phyloP scores from a whole-genome alignment of 345 rosid species.

The Brassica juncea region DNA sequence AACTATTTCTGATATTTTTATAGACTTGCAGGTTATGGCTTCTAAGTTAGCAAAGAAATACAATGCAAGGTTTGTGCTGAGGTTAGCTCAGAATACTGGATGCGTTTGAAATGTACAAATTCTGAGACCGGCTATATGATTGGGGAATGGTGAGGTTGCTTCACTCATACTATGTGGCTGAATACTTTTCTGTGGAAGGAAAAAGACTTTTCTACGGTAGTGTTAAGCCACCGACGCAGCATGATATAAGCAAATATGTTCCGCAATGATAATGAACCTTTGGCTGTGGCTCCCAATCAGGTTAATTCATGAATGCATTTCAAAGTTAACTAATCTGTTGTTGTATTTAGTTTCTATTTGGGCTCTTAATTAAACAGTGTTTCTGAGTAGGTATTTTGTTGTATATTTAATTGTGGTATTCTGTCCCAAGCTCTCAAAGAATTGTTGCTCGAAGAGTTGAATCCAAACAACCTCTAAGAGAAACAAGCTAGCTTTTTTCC shows the following conservation, averaged over 20 bases:
- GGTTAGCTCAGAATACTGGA: not conserved
- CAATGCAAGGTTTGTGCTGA: not conserved
- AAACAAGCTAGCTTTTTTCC: slow-evolving; percentile 57
- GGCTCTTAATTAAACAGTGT: not conserved
- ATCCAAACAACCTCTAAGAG: slow-evolving; percentile 64
- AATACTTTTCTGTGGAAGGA: not conserved
- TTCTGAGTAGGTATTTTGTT: not conserved
- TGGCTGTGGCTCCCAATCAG: slow-evolving; percentile 21
- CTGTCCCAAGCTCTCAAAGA: slow-evolving; percentile 57
- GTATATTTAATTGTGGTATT: slow-evolving; percentile 44
- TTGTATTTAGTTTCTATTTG: not conserved
- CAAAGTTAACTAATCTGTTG: not conserved
- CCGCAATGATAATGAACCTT: slow-evolving; percentile 23
- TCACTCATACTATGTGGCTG: not conserved
- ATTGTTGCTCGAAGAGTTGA: slow-evolving; percentile 53
- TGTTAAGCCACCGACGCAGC: slow-evolving; percentile 33
- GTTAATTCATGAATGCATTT: slow-evolving; percentile 22
- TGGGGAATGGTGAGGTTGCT: not conserved
- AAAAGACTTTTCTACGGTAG: slow-evolving; percentile 43
- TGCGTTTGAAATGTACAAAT: not conserved
- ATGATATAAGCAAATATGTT: slow-evolving; percentile 18
- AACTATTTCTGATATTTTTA: not conserved
- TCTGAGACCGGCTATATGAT: not conserved
- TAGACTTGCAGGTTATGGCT: not conserved
- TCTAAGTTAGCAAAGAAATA: not conserved